Evolutionary conservation across 371 early-diverging fungal species (phyloP).

Genomic region (Circinella minor): DNA sequence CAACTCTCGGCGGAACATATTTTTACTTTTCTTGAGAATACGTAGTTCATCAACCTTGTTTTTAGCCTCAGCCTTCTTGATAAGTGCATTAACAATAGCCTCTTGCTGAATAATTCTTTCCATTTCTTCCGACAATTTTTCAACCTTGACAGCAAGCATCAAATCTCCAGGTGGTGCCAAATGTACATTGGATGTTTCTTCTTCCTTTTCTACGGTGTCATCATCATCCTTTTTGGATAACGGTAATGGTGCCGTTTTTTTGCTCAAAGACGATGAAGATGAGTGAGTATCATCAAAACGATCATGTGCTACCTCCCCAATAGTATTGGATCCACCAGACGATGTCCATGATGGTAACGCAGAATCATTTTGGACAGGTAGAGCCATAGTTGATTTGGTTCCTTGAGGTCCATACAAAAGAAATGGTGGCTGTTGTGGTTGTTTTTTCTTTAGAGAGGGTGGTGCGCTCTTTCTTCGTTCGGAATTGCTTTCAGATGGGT

Average conservation of each 20-base stretch:
- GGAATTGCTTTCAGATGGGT: conserved; percentile 14
- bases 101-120: conserved; percentile 69
- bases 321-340: conserved; percentile 39
- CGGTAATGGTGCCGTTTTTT: not conserved
- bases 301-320: conserved; percentile 41
- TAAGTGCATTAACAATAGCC: conserved; percentile 68
- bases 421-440: conserved; percentile 12
- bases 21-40: conserved; percentile 65
- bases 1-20: conserved; percentile 62
- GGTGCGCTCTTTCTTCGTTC: conserved; percentile 16
- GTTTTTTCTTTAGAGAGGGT: conserved; percentile 5
- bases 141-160: conserved; percentile 60
- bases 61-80: conserved; percentile 57
- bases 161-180: conserved; percentile 75
- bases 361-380: conserved; percentile 42
- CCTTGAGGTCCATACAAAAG: conserved; percentile 26
- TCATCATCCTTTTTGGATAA: conserved; percentile 9
- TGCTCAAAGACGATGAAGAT: not conserved
- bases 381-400: conserved; percentile 38
- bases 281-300: conserved; percentile 6
- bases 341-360: conserved; percentile 41
- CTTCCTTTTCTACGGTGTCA: not conserved
- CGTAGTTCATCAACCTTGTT: conserved; percentile 45
- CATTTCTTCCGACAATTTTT: conserved; percentile 56
- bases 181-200: conserved; percentile 41